Percentiles rank a stretch among this genome's conserved stretches.
Evolutionary conservation across 306 rosid species (phyloP).

Genomic region (Trifolium subterraneum): DNA sequence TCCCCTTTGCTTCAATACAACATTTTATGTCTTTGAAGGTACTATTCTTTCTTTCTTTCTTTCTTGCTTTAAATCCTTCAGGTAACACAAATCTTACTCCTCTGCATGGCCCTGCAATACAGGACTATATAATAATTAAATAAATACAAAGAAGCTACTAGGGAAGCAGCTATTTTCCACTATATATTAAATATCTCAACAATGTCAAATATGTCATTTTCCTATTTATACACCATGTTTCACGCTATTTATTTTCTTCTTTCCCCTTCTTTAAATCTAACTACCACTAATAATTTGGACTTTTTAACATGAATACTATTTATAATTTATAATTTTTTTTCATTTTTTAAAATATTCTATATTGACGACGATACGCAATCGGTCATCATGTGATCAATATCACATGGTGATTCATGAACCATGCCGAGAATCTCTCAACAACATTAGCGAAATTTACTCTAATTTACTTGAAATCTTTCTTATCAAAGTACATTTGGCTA

Average conservation of each 20-base stretch:
- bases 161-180: conserved; percentile 35
- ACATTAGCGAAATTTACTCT: not conserved
- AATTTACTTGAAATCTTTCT: not conserved
- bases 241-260: not conserved
- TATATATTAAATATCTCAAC: not conserved
- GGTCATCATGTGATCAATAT: not conserved
- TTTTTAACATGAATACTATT: not conserved
- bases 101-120: conserved; percentile 40
- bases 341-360: not conserved
- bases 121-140: conserved; percentile 27
- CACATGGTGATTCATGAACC: not conserved
- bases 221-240: conserved; percentile 19
- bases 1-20: conserved; percentile 61
- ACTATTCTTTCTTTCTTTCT: conserved; percentile 24
- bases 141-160: conserved; percentile 32
- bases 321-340: not conserved
- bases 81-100: conserved; percentile 49
- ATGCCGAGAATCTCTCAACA: not conserved
- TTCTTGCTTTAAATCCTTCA: conserved; percentile 46
- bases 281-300: not conserved
- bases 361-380: too few relatives aligned
- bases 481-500: not conserved
- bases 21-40: conserved; percentile 58
- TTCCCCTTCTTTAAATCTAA: not conserved
- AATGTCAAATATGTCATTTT: conserved; percentile 30